Base-by-base conservation (phyloP, 306 rosid species). In the Hippophae rhamnoides region DNA sequence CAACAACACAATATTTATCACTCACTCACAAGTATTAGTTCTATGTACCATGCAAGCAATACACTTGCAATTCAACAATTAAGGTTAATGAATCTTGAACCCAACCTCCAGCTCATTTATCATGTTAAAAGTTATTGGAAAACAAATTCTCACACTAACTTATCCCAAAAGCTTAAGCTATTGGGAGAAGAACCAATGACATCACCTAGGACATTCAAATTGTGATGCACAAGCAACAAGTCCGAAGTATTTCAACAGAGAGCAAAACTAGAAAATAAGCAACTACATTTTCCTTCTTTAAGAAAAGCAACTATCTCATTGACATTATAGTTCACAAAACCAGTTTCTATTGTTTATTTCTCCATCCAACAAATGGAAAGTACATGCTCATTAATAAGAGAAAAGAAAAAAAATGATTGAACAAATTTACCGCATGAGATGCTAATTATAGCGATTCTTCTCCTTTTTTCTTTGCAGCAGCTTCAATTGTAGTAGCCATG, bases 401-500 rank as follows among this genome's bases (percentile, higher is more conserved):
- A 60, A 62, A 64, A 56, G 63, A 13, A 74, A 46, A 46, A 68
- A 47, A 63, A 47, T 41, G 70, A 61, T 47, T 53, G 63, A 52
- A 63, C 73, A 5, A 62, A 76, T 27, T 86, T 74, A 86, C 84
- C 89, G 81, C 65, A 80, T 81, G 6, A 86, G 89, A 76, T 80
- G 94, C 78, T 82, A 89, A 63, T 86, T 86, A 73, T 80, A 82
- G 76, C 80, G 89, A 3, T 58, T 79, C 85, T 86, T 86, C 83
- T 80, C 87, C 27, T 86, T 86, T 52, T 82, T 86, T 85, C 82
- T n/a, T n/a, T n/a, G n/a, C 89, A 60, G 89, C 89, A 61, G 89
- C 94, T 76, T 86, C 89, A 52, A 57, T 67, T 4, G 89, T 75
- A 23, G 94, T 89, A 43, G 89, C 94, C 9, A 83, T 74, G 10